Percentiles rank a stretch among this genome's conserved stretches.
Conservation (phyloP, 2,329 filamentous ascomycete genomes). For the Alternaria panax region DNA sequence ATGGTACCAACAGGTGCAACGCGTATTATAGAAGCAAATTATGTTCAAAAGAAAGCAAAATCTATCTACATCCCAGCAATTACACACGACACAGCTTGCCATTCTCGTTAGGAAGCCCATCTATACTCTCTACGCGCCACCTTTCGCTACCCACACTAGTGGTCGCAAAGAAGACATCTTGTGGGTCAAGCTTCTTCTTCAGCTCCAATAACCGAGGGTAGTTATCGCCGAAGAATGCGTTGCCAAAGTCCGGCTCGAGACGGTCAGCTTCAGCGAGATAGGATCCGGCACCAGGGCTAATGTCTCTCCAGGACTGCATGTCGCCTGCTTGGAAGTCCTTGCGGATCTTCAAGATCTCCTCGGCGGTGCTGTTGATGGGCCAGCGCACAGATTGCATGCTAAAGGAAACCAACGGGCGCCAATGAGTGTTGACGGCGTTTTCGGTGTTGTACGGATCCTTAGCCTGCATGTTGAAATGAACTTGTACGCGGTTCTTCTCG, state of each 20-base stretch:
- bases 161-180: slow-evolving; percentile 45
- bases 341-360: slow-evolving; percentile 34
- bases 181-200: slow-evolving; percentile 45
- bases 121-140: slow-evolving; percentile 45
- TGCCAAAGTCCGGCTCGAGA: slow-evolving; percentile 43
- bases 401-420: slow-evolving; percentile 36
- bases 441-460: slow-evolving; percentile 38
- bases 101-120: slow-evolving; percentile 47
- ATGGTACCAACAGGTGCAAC: no score
- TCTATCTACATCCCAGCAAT: background rate
- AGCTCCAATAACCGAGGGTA: slow-evolving; percentile 40
- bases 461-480: slow-evolving; percentile 48
- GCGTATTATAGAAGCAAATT: no score
- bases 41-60: background rate
- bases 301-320: slow-evolving; percentile 45
- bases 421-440: slow-evolving; percentile 44
- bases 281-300: slow-evolving; percentile 37
- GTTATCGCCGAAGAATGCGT: slow-evolving; percentile 43
- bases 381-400: slow-evolving; percentile 45
- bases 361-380: slow-evolving; percentile 39
- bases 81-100: slow-evolving; percentile 45
- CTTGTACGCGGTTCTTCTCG: slow-evolving; percentile 46
- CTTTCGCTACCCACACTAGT: slow-evolving; percentile 46
- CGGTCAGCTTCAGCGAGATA: slow-evolving; percentile 46
- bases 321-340: slow-evolving; percentile 37